Evolutionary conservation across 1,284 basidiomycete genomes (phyloP).

Genomic region (Trametes polyzona): DNA sequence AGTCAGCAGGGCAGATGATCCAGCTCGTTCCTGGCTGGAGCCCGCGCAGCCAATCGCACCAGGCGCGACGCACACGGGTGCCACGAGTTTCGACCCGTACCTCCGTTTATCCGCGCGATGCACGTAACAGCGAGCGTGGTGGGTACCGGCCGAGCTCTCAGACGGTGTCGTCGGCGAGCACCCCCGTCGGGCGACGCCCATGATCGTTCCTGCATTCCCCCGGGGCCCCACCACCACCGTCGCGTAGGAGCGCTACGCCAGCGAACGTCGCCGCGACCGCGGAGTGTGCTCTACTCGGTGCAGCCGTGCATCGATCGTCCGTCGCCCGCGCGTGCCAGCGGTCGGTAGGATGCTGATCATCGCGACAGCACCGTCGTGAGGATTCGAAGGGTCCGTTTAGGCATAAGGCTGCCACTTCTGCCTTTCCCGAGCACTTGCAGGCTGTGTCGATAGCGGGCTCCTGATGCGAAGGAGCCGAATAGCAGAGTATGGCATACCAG

Average conservation of each 20-base stretch:
- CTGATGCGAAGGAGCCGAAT: slow-evolving; percentile 14
- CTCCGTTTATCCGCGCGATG: background rate
- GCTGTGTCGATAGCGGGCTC: slow-evolving; percentile 10
- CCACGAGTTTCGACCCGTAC: slow-evolving; percentile 9
- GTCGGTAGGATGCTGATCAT: slow-evolving; percentile 10
- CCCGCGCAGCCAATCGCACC: slow-evolving; percentile 5
- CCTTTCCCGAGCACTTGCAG: slow-evolving; percentile 1
- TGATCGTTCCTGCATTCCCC: slow-evolving; percentile 1
- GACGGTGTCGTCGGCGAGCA: background rate
- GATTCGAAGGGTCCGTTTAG: slow-evolving; percentile 4
- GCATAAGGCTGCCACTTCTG: slow-evolving; percentile 11
- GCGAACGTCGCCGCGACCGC: background rate
- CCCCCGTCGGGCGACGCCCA: background rate
- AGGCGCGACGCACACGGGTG: background rate
- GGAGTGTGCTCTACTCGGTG: too few species aligned
- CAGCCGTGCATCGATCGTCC: background rate
- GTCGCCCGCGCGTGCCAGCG: background rate
- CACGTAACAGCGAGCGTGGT: slow-evolving; percentile 6
- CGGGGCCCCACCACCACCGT: too few species aligned
- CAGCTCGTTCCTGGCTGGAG: slow-evolving; percentile 2
- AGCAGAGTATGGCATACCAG: too few species aligned
- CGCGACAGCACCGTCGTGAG: slow-evolving; percentile 5
- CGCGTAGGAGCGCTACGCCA: background rate
- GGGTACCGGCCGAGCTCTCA: background rate
- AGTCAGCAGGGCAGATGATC: slow-evolving; percentile 11